Base-by-base conservation (phyloP, 495 filamentous ascomycete species). In the Haplographium delicatum region DNA sequence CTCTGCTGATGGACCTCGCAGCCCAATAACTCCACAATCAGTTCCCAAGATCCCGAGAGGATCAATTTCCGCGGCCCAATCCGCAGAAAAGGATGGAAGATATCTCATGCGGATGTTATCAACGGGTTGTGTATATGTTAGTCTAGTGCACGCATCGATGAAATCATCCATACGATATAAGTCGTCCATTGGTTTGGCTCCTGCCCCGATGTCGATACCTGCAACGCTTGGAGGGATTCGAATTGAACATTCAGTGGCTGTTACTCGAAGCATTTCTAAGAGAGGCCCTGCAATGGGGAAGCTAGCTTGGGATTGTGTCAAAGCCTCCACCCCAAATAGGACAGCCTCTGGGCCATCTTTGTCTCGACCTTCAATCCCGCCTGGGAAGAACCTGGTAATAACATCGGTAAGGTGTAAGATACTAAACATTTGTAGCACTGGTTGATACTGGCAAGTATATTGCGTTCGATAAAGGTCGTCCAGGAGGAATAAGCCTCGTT, bases 401-500 rank as follows among this genome's bases (percentile, higher is more conserved):
- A 55, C 44, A 44, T 68, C 67, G 20, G 54, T 56, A 25, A 70
- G 38, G 35, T 69, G 65, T 6, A 69, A 57, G 22, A 64, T 20
- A 22, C 58, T 56, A 53, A 69, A 68, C 37, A 65, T 56, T 37
- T 69, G 68, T 5, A 69, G 39, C 8, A 62, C 62, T 2, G 62
- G 52, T 31, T 67, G 63, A 42, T 67, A 68, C 15, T 55, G 55
- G 47, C 55, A 56, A 3, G 55, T 56, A 37, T 58, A 68, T 9
- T 58, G 40, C 6, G 47, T 45, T 11, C 50, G 47, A 48, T 69
- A 68, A 22, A 58, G 42, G 15, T 56, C 47, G 27, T 58, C 59
- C 4, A 62, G 38, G 13, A 62, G 42, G 40, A 40, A 54, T 9
- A 62, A 22, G 1, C 60, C 60, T 27, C 48, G 44, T 20, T 62